A percentile compares a stretch with the other conserved stretches of the same genome.
Conservation (phyloP, 192 early-diverging fungal genomes). For the Umbelopsis vinacea region DNA sequence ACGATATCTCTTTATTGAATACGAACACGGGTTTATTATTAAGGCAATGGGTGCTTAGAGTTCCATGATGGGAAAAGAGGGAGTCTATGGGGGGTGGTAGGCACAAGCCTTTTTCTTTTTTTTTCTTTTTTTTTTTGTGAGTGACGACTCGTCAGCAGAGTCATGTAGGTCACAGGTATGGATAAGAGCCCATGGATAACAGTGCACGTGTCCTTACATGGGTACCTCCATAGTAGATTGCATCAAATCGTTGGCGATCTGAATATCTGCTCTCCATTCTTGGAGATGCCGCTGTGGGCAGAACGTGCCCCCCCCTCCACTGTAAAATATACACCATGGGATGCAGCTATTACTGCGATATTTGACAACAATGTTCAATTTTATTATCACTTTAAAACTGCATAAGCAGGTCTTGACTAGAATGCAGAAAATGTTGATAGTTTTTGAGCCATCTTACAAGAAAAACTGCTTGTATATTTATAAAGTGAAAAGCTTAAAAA, state of each 20-base stretch:
- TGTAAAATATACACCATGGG: conserved; percentile 18
- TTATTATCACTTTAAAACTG: no score
- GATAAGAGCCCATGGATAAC: background rate
- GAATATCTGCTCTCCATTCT: background rate
- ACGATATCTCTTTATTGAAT: conserved; percentile 16
- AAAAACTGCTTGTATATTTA: background rate
- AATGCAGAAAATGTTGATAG: no score
- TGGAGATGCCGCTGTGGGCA: background rate
- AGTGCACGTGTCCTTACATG: background rate
- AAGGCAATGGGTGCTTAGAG: background rate
- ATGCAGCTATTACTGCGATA: no score
- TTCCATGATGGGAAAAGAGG: conserved; percentile 20
- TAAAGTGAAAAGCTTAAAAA: background rate
- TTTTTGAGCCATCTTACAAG: background rate
- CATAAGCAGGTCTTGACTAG: no score
- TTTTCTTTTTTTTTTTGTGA: no score
- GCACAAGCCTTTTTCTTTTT: no score
- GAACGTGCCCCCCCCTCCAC: background rate
- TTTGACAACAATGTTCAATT: no score
- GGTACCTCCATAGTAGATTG: background rate
- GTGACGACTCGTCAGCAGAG: background rate
- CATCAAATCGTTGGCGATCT: conserved; percentile 19
- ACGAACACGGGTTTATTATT: conserved; percentile 6
- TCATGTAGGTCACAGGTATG: background rate
- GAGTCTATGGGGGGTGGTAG: background rate